Base-by-base conservation (phyloP, 1,284 basidiomycete genomes). In the Malassezia sympodialis region DNA sequence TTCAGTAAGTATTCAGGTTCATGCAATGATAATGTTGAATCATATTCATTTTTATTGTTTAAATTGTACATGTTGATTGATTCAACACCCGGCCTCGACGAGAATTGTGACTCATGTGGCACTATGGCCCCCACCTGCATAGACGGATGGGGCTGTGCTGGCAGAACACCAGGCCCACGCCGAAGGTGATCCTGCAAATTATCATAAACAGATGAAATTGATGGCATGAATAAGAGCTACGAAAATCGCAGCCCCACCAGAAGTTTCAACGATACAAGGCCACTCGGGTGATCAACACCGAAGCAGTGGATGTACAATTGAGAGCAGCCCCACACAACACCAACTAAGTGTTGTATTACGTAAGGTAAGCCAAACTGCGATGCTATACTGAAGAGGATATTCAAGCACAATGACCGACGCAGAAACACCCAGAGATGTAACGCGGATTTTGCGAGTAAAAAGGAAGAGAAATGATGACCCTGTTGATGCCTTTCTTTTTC, bases 391-490 rank as follows among this genome's bases (percentile, higher is more conserved):
- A 7, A 6, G 15, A 12, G n/a, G 24, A 2, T 27, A 10, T 4
- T n/a, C 41, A 19, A n/a, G 24, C 23, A 28, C 10, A 11, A 43
- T 43, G 41, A 28, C 23, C 4, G n/a, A 11, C 2, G 15, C 27
- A 27, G 41, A 15, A 11, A 14, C 41, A n/a, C n/a, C 14, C 4
- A n/a, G 3, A 2, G 27, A 43, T 15, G 31, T 21, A 19, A 46
- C 44, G 6, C 37, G 49, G 8, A 65, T 72, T 26, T 53, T 72
- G n/a, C 51, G 69, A 26, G 69, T 72, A 46, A 72, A 72, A 46
- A 55, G 69, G 11, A 72, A 72, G 35, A 53, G 69, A 21, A 58
- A 61, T 26, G 61, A 66, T 27, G 66, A 67, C 31, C 68, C 68
- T 11, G 62, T 70, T 6, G 66, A 68, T 52, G 67, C 68, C 0